Base-by-base conservation (phyloP, 2,329 filamentous ascomycete species). In the Malbranchea zuffiana region DNA sequence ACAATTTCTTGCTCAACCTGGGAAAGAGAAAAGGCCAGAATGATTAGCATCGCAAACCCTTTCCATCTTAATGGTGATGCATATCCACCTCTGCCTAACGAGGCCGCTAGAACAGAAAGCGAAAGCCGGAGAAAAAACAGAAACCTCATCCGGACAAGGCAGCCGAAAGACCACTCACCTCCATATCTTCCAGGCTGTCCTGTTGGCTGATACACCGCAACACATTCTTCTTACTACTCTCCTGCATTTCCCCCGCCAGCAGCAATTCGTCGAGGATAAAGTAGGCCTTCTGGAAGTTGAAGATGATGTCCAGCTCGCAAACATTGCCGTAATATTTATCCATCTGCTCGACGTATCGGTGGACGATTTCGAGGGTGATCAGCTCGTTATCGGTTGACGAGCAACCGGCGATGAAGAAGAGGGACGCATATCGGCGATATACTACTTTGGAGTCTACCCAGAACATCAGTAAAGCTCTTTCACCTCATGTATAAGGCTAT, bases 291-390 rank as follows among this genome's bases (percentile, higher is more conserved):
- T 94, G 93, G 62, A 98, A 98, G 60, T 94, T 96, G 75, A 98
- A 98, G 62, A 98, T 98, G 65, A 96, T 95, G 62, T 96, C 87
- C 47, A 98, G 75, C 68, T 98, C 90, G 78, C 90, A 98, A 42
- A 98, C 90, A 62, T 98, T 98, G 62, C 90, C 90, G 63, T 96
- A 98, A 69, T 98, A 98, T 63, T 98, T 98, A 72, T 98, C 90
- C 90, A 98, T 98, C 67, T 98, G 90, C 65, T 98, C 90, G 57
- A 98, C 90, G 61, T 98, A 98, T 65, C 90, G 85, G 63, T 98
- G 90, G 54, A 98, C 92, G 57, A 98, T 86, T 63, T 98, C 90
- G 57, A 98, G 84, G 16, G 85, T 94, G 60, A 96, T 95, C 56
- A 98, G 70, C 60, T 98, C 90, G 65, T 98, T 98, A 65, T 98